phyloP scores from a whole-genome alignment of 2,329 filamentous ascomycete species.

The Fusarium sublunatum region DNA sequence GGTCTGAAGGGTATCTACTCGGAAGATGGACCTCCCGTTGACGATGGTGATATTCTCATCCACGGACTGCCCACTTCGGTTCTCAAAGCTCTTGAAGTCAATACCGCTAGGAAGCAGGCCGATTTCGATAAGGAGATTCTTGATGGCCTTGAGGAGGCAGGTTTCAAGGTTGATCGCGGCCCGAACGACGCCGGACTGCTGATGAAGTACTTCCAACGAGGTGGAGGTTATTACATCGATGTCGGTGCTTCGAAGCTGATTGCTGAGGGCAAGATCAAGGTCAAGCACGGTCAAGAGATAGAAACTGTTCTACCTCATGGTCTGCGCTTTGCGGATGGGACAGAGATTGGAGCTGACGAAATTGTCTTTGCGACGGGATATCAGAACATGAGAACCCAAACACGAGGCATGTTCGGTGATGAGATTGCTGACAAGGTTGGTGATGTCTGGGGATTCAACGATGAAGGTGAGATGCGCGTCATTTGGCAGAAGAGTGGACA shows the following conservation, averaged over 20 bases:
- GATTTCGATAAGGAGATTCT: slow-evolving; percentile 55
- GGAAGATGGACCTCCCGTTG: slow-evolving; percentile 66
- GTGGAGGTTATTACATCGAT: slow-evolving; percentile 78
- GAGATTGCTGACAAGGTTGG: slow-evolving; percentile 67
- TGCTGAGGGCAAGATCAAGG: slow-evolving; percentile 70
- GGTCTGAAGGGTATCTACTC: slow-evolving; percentile 62
- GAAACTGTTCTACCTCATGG: slow-evolving; percentile 59
- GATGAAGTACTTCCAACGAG: slow-evolving; percentile 72
- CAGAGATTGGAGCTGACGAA: slow-evolving; percentile 68
- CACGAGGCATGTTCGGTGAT: slow-evolving; percentile 71
- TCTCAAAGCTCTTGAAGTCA: slow-evolving; percentile 68
- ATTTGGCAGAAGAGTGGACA: slow-evolving; percentile 72
- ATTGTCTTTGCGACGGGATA: slow-evolving; percentile 74
- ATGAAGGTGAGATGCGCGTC: slow-evolving; percentile 65
- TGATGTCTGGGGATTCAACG: slow-evolving; percentile 72
- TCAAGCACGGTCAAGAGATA: slow-evolving; percentile 70
- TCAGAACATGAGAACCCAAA: slow-evolving; percentile 74
- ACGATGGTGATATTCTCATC: slow-evolving; percentile 72
- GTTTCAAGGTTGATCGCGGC: slow-evolving; percentile 70
- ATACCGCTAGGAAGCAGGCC: slow-evolving; percentile 50
- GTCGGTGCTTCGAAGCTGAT: slow-evolving; percentile 73
- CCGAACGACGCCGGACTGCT: slow-evolving; percentile 67
- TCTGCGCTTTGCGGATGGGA: slow-evolving; percentile 64
- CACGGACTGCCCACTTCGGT: slow-evolving; percentile 69
- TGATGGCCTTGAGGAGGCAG: slow-evolving; percentile 62